Conservation (phyloP, 2,329 filamentous ascomycete species). For the Trichothecium roseum region DNA sequence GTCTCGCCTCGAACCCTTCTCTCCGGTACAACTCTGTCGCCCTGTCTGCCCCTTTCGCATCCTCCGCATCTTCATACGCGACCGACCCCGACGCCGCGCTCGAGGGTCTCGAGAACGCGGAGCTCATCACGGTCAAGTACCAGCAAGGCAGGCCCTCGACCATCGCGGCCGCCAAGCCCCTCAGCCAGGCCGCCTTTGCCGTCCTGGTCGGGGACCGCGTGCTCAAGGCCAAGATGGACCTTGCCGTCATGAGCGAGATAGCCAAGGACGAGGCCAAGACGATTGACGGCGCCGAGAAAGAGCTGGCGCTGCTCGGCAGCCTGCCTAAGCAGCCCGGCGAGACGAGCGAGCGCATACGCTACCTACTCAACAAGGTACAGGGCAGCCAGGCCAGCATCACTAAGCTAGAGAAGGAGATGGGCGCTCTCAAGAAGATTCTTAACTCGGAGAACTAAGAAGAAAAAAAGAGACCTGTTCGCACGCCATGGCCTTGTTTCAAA, state of each 20-base stretch:
- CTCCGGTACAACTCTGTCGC: conserved; percentile 82
- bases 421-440: conserved; percentile 56
- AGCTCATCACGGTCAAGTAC: conserved; percentile 70
- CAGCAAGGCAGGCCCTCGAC: conserved; percentile 65
- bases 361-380: conserved; percentile 63
- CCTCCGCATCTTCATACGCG: conserved; percentile 34
- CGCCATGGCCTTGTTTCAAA: too few relatives aligned
- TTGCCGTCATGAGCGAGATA: conserved; percentile 58
- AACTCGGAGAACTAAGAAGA: conserved; percentile 30
- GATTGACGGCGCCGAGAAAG: conserved; percentile 70
- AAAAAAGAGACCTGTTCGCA: background rate
- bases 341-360: conserved; percentile 55
- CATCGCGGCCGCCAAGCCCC: conserved; percentile 73
- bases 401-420: conserved; percentile 63
- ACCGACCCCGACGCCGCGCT: conserved; percentile 63
- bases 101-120: conserved; percentile 70
- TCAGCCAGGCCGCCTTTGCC: conserved; percentile 77
- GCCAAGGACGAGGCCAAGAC: conserved; percentile 61
- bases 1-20: conserved; percentile 55
- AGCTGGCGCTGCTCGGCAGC: conserved; percentile 60
- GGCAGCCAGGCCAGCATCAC: conserved; percentile 66
- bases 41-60: conserved; percentile 63
- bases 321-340: conserved; percentile 63
- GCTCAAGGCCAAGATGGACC: conserved; percentile 61
- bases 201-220: conserved; percentile 61